These are phyloP conservation scores for Oryza punctata DNA, from an alignment of 176 grass and related monocot species.

Conservation along the genomic window DNA sequence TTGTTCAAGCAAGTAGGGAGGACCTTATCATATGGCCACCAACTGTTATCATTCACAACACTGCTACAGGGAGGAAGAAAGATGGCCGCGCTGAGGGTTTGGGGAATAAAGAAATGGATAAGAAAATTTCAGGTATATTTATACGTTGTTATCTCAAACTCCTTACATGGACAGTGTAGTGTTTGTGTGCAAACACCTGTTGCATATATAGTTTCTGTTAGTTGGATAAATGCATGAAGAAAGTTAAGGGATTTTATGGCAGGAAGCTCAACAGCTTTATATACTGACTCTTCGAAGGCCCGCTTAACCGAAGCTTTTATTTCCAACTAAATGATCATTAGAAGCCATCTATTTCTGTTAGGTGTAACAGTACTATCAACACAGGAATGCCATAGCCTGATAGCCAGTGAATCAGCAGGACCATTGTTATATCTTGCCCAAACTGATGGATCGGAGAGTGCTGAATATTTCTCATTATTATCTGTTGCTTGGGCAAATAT, in stretches of 20 bases:
- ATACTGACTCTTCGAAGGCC: background rate
- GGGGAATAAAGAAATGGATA: constrained; percentile 99
- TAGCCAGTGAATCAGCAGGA: background rate
- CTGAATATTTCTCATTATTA: background rate
- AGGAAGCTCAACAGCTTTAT: constrained; percentile 9
- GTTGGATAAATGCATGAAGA: constrained; percentile 12
- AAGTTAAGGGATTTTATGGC: background rate
- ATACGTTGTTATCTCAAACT: constrained; percentile 31
- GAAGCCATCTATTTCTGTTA: background rate
- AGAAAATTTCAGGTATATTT: constrained; percentile 89
- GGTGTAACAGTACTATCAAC: background rate
- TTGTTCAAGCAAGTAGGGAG: constrained; percentile 85
- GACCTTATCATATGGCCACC: constrained; percentile 96
- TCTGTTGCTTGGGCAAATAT: background rate
- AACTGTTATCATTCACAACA: constrained; percentile 87
- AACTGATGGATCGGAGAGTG: background rate
- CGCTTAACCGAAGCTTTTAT: background rate
- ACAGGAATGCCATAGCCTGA: background rate
- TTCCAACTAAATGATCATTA: background rate
- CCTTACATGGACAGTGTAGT: constrained; percentile 22
- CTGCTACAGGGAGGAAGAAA: constrained; percentile 81
- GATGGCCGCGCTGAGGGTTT: constrained; percentile 88
- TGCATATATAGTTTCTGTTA: constrained; percentile 24
- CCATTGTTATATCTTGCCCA: background rate
- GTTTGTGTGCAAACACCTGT: constrained; percentile 18